Evolutionary conservation across 495 filamentous ascomycete species (phyloP).

Genomic region (Penicillium canariense): DNA sequence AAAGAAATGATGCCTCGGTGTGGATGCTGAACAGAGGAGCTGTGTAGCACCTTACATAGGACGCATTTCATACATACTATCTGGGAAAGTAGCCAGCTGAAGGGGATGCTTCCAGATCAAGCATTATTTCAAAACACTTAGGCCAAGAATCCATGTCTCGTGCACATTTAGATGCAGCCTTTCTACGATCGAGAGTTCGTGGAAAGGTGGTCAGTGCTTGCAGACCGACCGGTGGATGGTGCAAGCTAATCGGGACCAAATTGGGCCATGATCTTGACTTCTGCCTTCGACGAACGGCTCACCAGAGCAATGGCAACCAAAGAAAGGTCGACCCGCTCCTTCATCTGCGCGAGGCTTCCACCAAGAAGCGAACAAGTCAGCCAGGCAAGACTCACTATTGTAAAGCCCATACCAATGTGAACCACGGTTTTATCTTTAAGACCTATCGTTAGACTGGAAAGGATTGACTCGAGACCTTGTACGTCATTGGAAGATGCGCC

Average conservation of each 20-base stretch:
- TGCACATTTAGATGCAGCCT: not conserved
- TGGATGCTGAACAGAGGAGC: too few species aligned
- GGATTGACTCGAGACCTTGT: slow-evolving; percentile 56
- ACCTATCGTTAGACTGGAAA: slow-evolving; percentile 57
- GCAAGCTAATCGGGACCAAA: not conserved
- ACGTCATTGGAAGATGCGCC: slow-evolving; percentile 57
- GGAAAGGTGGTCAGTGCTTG: not conserved
- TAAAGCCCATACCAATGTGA: slow-evolving; percentile 72
- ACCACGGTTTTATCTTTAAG: slow-evolving; percentile 60
- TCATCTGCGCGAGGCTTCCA: slow-evolving; percentile 56
- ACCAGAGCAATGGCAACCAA: not conserved
- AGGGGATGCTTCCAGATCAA: too few species aligned
- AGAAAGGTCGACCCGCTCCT: slow-evolving; percentile 21
- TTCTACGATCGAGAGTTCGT: not conserved
- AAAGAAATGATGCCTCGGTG: too few species aligned
- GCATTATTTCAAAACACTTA: too few species aligned
- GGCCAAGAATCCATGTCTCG: not conserved
- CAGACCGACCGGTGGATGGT: not conserved
- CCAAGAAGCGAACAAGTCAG: slow-evolving; percentile 69
- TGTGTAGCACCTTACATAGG: too few species aligned
- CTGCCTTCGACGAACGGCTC: too few species aligned
- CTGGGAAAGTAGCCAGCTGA: too few species aligned
- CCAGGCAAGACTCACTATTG: slow-evolving; percentile 60
- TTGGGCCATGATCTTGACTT: too few species aligned
- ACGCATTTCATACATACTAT: too few species aligned